Percentiles rank a stretch among this genome's conserved stretches.
These are phyloP conservation scores for Chlamydomonas incerta DNA, from an alignment of 139 green algal species.

Conservation along the genomic window DNA sequence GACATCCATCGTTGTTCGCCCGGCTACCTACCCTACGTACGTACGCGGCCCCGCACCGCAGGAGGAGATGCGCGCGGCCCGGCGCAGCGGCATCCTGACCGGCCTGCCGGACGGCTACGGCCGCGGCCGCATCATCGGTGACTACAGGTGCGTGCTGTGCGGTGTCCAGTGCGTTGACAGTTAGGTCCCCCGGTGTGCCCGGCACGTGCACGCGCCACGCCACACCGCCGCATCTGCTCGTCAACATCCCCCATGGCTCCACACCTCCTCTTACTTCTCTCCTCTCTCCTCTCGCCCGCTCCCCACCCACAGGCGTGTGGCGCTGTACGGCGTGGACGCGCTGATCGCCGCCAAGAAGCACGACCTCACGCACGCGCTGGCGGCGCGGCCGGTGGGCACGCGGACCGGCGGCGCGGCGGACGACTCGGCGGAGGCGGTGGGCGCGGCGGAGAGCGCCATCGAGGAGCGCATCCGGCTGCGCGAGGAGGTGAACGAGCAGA, in stretches of 20 bases:
- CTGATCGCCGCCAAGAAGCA: constrained; percentile 74
- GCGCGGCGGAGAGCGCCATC: constrained; percentile 52
- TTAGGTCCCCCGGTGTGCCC: too few species aligned
- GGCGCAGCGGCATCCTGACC: constrained; percentile 77
- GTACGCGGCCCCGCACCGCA: too few species aligned
- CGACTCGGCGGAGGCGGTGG: not conserved
- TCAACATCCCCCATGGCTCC: too few species aligned
- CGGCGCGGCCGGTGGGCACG: too few species aligned
- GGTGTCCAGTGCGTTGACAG: not conserved
- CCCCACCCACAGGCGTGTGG: constrained; percentile 56
- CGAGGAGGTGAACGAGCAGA: constrained; percentile 80
- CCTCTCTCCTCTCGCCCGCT: not conserved
- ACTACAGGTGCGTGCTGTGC: constrained; percentile 65
- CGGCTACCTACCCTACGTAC: too few species aligned
- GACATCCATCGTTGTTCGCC: too few species aligned
- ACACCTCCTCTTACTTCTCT: too few species aligned
- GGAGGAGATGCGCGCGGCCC: constrained; percentile 74
- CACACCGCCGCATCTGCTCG: too few species aligned
- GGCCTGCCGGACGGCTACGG: constrained; percentile 82
- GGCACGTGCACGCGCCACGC: too few species aligned
- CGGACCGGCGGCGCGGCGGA: too few species aligned
- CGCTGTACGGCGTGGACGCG: constrained; percentile 79
- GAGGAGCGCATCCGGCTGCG: constrained; percentile 73
- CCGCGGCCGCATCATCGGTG: constrained; percentile 82
- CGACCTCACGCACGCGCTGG: constrained; percentile 69